Conservation (phyloP, 2,329 filamentous ascomycete genomes). For the Aspergillus udagawae region DNA sequence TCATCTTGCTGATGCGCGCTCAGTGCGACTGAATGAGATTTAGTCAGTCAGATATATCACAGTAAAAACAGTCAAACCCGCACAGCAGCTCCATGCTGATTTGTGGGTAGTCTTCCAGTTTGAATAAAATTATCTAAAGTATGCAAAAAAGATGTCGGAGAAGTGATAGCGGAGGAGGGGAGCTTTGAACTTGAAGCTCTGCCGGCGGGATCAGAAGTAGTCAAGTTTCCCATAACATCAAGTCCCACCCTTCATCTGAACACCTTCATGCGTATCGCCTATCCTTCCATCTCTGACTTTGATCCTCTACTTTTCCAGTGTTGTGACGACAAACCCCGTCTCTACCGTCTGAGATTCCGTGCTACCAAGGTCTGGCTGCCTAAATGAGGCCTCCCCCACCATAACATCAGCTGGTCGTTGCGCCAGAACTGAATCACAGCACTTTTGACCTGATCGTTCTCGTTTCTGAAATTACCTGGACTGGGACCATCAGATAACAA, state of each 20-base stretch:
- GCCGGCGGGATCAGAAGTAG: neutral
- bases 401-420: constrained; percentile 12
- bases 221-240: neutral
- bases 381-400: constrained; percentile 20
- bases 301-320: neutral
- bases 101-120: neutral
- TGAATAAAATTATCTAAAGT: neutral
- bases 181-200: neutral
- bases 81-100: neutral
- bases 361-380: constrained; percentile 6
- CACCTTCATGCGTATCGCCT: neutral
- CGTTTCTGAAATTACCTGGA: neutral
- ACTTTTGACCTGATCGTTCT: neutral
- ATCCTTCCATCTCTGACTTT: neutral
- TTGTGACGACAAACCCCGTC: neutral
- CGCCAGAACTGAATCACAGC: constrained; percentile 12
- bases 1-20: constrained; percentile 1
- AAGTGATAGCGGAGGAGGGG: neutral
- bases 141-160: neutral
- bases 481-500: neutral
- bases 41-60: neutral
- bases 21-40: neutral
- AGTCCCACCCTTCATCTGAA: neutral
- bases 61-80: neutral
- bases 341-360: neutral